These are phyloP conservation scores for Cladosporium phlei DNA, from an alignment of 2,329 filamentous ascomycete genomes.

Conservation along the genomic window DNA sequence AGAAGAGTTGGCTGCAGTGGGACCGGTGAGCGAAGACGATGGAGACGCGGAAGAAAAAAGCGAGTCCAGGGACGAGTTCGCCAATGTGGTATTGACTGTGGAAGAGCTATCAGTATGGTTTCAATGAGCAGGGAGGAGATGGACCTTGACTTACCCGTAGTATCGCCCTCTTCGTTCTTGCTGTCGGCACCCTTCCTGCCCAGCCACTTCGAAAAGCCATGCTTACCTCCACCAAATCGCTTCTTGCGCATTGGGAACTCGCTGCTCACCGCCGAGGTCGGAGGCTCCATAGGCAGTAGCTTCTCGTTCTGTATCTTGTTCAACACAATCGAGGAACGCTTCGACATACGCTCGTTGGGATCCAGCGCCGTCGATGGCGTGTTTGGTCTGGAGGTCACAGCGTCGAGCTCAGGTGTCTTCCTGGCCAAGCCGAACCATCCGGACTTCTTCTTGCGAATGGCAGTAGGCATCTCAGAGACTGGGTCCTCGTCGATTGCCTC, in stretches of 20 bases:
- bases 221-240: slow-evolving; percentile 34
- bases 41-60: slow-evolving; percentile 31
- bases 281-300: slow-evolving; percentile 30
- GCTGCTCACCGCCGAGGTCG: slow-evolving; percentile 32
- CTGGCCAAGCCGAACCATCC: slow-evolving; percentile 41
- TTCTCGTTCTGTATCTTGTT: slow-evolving; percentile 25
- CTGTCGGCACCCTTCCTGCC: slow-evolving; percentile 43
- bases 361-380: slow-evolving; percentile 9
- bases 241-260: slow-evolving; percentile 43
- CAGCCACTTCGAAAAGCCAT: slow-evolving; percentile 50
- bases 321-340: slow-evolving; percentile 14
- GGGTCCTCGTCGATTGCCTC: slow-evolving; percentile 28
- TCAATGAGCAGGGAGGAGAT: background rate
- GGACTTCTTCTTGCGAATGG: slow-evolving; percentile 40
- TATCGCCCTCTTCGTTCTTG: slow-evolving; percentile 17
- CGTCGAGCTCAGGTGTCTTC: slow-evolving; percentile 20
- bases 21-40: slow-evolving; percentile 46
- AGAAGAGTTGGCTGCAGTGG: slow-evolving; percentile 28
- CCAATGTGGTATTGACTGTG: slow-evolving; percentile 23
- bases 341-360: slow-evolving; percentile 20
- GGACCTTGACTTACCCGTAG: slow-evolving; percentile 3
- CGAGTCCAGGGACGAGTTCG: slow-evolving; percentile 26
- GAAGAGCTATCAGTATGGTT: background rate
- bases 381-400: background rate
- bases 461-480: slow-evolving; percentile 19